phyloP scores from a whole-genome alignment of 2,329 filamentous ascomycete species.

The Lecanosticta acicola region DNA sequence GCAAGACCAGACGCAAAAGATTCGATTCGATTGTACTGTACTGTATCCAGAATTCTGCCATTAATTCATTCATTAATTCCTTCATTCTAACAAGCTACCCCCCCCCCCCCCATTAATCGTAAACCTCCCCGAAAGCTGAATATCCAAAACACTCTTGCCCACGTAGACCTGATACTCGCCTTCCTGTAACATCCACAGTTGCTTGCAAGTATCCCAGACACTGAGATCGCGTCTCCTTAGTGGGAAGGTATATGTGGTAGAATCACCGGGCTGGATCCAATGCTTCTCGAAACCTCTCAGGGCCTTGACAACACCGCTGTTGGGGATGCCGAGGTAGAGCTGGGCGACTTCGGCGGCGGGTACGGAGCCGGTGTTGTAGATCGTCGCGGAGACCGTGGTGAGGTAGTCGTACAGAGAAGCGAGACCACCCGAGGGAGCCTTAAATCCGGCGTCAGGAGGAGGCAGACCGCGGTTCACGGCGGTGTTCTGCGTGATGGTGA shows the following conservation, averaged over 20 bases:
- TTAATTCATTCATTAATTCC: no score
- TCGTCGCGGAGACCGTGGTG: slow-evolving; percentile 50
- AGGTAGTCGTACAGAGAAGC: slow-evolving; percentile 56
- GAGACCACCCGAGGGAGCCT: slow-evolving; percentile 16
- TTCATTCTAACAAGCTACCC: no score
- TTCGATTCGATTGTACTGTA: no score
- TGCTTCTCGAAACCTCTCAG: slow-evolving; percentile 40
- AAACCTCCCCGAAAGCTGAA: slow-evolving; percentile 1
- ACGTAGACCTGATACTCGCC: slow-evolving; percentile 23
- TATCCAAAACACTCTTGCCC: slow-evolving; percentile 22
- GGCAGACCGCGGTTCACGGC: slow-evolving; percentile 5
- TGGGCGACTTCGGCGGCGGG: slow-evolving; percentile 52
- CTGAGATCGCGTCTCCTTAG: slow-evolving; percentile 21
- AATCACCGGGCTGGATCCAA: slow-evolving; percentile 21
- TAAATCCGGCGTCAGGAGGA: slow-evolving; percentile 13
- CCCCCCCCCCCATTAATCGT: no score
- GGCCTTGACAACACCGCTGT: slow-evolving; percentile 24
- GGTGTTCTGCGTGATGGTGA: slow-evolving; percentile 6
- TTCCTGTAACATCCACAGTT: slow-evolving; percentile 20
- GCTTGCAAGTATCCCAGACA: slow-evolving; percentile 16
- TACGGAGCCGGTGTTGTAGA: slow-evolving; percentile 58
- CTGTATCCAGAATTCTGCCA: no score
- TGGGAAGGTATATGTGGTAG: slow-evolving; percentile 11
- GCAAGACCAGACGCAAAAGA: no score
- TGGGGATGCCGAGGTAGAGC: slow-evolving; percentile 40